These are phyloP conservation scores for Marasmius oreades DNA, from an alignment of 1,284 basidiomycete genomes.

Conservation along the genomic window DNA sequence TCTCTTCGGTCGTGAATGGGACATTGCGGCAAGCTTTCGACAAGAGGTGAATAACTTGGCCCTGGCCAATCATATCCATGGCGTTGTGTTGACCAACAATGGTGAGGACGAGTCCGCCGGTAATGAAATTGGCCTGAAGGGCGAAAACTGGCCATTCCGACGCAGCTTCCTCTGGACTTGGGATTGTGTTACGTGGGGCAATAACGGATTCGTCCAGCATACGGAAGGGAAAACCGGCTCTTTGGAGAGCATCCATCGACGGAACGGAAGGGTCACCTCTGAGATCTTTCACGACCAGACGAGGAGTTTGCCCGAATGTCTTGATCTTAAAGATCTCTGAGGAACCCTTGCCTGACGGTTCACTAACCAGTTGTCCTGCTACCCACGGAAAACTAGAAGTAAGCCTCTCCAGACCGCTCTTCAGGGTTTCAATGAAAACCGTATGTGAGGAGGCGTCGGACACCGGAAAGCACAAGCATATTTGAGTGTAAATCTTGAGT, in stretches of 20 bases:
- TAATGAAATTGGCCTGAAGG: conserved; percentile 25
- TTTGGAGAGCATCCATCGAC: conserved; percentile 21
- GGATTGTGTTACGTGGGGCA: conserved; percentile 22
- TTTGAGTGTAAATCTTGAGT: conserved; percentile 24
- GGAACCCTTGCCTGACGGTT: conserved; percentile 3
- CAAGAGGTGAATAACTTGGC: conserved; percentile 21
- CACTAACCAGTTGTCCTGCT: conserved; percentile 23
- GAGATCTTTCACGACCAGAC: conserved; percentile 22
- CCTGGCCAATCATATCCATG: conserved; percentile 28
- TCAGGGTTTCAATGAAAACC: conserved; percentile 17
- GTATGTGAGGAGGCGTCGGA: conserved; percentile 10
- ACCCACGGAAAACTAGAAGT: conserved; percentile 24
- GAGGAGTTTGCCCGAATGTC: conserved; percentile 17
- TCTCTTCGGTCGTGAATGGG: conserved; percentile 22
- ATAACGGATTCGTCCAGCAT: conserved; percentile 25
- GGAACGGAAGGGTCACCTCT: conserved; percentile 16
- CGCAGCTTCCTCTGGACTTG: conserved; percentile 14
- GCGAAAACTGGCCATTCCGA: conserved; percentile 19
- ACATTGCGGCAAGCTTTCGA: conserved; percentile 22
- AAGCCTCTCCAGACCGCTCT: conserved; percentile 20
- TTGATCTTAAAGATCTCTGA: conserved; percentile 18
- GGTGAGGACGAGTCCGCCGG: conserved; percentile 23
- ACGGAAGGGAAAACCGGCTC: conserved; percentile 21
- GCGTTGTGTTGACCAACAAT: conserved; percentile 23
- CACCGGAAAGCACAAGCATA: conserved; percentile 20